Base-by-base conservation (phyloP, 2,329 filamentous ascomycete species). In the Aphanoascus verrucosus region DNA sequence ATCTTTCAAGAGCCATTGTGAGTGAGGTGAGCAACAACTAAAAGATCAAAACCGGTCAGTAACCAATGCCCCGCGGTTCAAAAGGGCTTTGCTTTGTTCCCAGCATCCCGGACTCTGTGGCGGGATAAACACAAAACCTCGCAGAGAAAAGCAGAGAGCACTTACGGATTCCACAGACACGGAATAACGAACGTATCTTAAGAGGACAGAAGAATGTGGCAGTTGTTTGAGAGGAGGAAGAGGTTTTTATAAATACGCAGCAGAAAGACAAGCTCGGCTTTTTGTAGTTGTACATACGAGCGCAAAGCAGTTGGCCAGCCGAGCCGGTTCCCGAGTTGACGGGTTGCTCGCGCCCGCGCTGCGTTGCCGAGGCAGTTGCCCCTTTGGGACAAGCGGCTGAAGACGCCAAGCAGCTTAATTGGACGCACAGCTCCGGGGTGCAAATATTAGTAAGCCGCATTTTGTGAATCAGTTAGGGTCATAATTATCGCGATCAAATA, bases 1-100 rank as follows among this genome's bases (percentile, higher is more conserved):
- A 38, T 57, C 58, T 55, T 50, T 55, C 57, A 40, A 54, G 58
- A 38, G 58, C 58, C 58, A 59, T 59, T 56, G 50, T 52, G 23
- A 45, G 23, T 28, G 15, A 55, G 15, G 32, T 12, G 8, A 52
- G 14, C 9, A 42, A 9, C 35, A 12, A 37, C 9, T 37, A 12
- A 37, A 4, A 28, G 23, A 37, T 37, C 35, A 37, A 7, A 7
- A 4, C 35, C 35, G 35, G 35, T 37, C 35, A 37, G n/a, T 11
- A 4, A 37, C 12, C n/a, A n/a, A 37, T 37, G 12, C 8, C 11
- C 35, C 9, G 35, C 9, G 3, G 12, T 6, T 12, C n/a, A 37
- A 37, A 37, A 11, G 12, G 9, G n/a, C 35, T 3, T 12, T 37
- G n/a, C 11, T 37, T 3, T 37, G 11, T n/a, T 3, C 3, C 12